Evolutionary conservation across 202 grass and related monocot genomes (phyloP), one percentile per base, ranked within the genome.

Genomic region (Panicum virgatum): DNA sequence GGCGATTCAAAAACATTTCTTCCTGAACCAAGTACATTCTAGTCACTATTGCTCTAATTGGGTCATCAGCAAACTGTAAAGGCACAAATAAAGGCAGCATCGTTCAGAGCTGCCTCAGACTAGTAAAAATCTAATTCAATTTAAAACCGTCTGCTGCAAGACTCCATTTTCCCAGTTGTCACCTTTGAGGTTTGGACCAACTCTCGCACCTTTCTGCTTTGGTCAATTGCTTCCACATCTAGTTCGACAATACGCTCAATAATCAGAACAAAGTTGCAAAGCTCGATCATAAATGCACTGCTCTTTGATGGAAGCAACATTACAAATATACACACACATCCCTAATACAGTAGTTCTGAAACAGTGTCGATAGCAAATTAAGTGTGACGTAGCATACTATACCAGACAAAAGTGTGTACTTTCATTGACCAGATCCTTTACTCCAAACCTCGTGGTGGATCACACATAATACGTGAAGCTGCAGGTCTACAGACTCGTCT

Each of bases 1-100:
- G 7, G 20, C 19, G 22, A 4, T 22, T 54, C 7, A 54, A 54
- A 54, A n/a, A 54, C 19, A 23, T 22, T 10, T 56, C 19, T 53
- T 20, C 18, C 53, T 23, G 10, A 12, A 59, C 22, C 10, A 22
- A 39, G 38, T 43, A n/a, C n/a, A n/a, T n/a, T n/a, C n/a, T n/a
- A n/a, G n/a, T n/a, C n/a, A n/a, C n/a, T n/a, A n/a, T n/a, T n/a
- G n/a, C n/a, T n/a, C n/a, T n/a, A n/a, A n/a, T n/a, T n/a, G n/a
- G n/a, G n/a, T n/a, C n/a, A n/a, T n/a, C n/a, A n/a, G n/a, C n/a
- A 64, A 64, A 63, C 61, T 27, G 26, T 61, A 61, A 61, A 61
- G 38, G 1, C 38, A 45, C 9, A 2, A n/a, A n/a, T n/a, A n/a
- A n/a, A n/a, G 18, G 20, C 52, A 56, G 20, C 20, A 10, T 22